phyloP scores from a whole-genome alignment of 345 rosid species.

The Garcia nutans region DNA sequence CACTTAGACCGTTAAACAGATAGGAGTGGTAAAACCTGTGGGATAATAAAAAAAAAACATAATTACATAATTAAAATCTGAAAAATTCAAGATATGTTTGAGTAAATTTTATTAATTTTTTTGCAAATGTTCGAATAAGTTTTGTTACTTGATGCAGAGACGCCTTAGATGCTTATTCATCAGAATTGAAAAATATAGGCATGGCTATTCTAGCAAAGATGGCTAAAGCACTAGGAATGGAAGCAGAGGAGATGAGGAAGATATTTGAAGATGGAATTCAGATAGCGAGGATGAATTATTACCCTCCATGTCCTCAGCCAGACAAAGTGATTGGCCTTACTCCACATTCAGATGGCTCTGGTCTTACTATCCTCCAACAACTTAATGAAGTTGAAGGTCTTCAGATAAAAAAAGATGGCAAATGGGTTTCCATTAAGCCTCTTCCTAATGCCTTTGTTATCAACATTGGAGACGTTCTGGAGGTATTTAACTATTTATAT shows the following conservation, averaged over 20 bases:
- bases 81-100: too few relatives aligned
- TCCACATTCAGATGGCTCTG: slow-evolving; percentile 31
- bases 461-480: slow-evolving; percentile 26
- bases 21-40: too few relatives aligned
- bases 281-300: slow-evolving; percentile 28
- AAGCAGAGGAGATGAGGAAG: slow-evolving; percentile 19
- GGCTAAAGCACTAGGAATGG: slow-evolving; percentile 27
- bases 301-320: slow-evolving; percentile 39
- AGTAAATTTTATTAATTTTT: too few relatives aligned
- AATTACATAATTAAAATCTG: too few relatives aligned
- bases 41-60: too few relatives aligned
- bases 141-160: slow-evolving; percentile 16
- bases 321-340: slow-evolving; percentile 32
- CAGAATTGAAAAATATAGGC: slow-evolving; percentile 18
- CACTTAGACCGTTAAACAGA: too few relatives aligned
- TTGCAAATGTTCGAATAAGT: not conserved
- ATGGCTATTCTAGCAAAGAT: slow-evolving; percentile 12
- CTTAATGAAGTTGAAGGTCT: slow-evolving; percentile 31
- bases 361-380: slow-evolving; percentile 31
- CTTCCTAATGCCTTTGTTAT: slow-evolving; percentile 24
- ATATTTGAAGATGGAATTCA: slow-evolving; percentile 29
- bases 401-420: slow-evolving; percentile 24
- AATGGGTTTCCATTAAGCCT: slow-evolving; percentile 23
- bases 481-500: slow-evolving; percentile 1
- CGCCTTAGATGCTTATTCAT: slow-evolving; percentile 22